Conservation (phyloP, 176 grass and related monocot species). For the Zoysia japonica region DNA sequence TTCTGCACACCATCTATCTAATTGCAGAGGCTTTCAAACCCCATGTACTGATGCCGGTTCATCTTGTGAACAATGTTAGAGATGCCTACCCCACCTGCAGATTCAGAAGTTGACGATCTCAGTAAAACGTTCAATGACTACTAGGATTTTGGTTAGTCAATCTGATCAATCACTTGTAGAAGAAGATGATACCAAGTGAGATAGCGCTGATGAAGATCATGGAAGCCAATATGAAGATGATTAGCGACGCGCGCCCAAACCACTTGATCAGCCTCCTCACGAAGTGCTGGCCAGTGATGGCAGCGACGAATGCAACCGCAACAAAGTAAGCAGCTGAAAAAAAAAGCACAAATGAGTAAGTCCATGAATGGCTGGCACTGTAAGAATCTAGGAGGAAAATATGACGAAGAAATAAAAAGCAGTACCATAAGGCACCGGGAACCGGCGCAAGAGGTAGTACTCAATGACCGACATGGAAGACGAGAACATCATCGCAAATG, state of each 20-base stretch:
- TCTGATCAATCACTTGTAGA: background rate
- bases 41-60: slow-evolving; percentile 60
- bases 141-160: background rate
- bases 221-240: slow-evolving; percentile 73
- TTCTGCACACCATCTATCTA: background rate
- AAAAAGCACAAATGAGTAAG: background rate
- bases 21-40: slow-evolving; percentile 61
- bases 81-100: slow-evolving; percentile 66
- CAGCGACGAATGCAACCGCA: slow-evolving; percentile 42
- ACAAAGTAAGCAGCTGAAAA: slow-evolving; percentile 62
- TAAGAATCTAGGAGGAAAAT: too few species aligned
- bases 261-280: slow-evolving; percentile 59
- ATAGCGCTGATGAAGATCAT: slow-evolving; percentile 67
- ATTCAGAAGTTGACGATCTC: background rate
- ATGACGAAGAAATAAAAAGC: too few species aligned
- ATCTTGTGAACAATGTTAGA: slow-evolving; percentile 55
- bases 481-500: slow-evolving; percentile 96
- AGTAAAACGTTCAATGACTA: background rate
- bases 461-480: slow-evolving; percentile 93
- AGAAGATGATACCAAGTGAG: slow-evolving; percentile 39
- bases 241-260: slow-evolving; percentile 64
- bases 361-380: background rate
- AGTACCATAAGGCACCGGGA: slow-evolving; percentile 80
- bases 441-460: slow-evolving; percentile 87
- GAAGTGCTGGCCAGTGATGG: slow-evolving; percentile 47